Percentiles rank a stretch among this genome's conserved stretches.
These are phyloP conservation scores for Gentiana dahurica DNA, from an alignment of 257 asterid species.

Conservation along the genomic window DNA sequence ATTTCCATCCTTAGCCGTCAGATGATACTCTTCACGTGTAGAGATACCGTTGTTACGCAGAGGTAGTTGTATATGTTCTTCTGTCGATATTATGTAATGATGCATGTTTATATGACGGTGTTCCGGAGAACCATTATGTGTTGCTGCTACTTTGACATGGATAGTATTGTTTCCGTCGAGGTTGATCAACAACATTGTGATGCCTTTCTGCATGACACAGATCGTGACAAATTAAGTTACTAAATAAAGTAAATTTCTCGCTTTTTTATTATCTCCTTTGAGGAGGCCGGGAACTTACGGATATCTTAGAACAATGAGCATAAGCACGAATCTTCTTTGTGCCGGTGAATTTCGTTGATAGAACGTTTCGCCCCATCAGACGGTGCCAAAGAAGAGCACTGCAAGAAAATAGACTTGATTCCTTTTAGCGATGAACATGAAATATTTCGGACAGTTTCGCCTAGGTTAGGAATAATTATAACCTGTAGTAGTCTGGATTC, in stretches of 20 bases:
- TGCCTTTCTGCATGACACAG: conserved; percentile 45
- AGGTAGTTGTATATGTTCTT: conserved; percentile 12
- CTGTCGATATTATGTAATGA: conserved; percentile 11
- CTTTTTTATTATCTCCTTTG: not conserved
- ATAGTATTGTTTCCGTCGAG: conserved; percentile 44
- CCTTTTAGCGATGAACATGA: not conserved
- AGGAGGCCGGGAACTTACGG: conserved; percentile 33
- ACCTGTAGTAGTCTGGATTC: conserved; percentile 31
- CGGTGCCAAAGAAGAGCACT: conserved; percentile 92
- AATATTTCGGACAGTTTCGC: conserved; percentile 77
- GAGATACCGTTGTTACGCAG: conserved; percentile 13
- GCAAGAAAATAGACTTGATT: conserved; percentile 2
- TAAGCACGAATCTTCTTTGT: conserved; percentile 48
- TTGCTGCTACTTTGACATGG: conserved; percentile 21
- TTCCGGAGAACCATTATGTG: conserved; percentile 16
- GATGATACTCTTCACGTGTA: conserved; percentile 46
- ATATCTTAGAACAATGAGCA: conserved; percentile 63
- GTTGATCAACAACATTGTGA: conserved; percentile 56
- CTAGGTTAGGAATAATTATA: conserved; percentile 50
- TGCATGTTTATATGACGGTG: conserved; percentile 16
- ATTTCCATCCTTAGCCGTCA: conserved; percentile 30
- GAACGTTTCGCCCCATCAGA: conserved; percentile 57
- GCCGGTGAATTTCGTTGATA: conserved; percentile 42
- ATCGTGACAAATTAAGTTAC: not conserved
- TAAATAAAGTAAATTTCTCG: not conserved